Base-by-base conservation (phyloP, 2,329 filamentous ascomycete genomes). In the Arachnomyces sp. region DNA sequence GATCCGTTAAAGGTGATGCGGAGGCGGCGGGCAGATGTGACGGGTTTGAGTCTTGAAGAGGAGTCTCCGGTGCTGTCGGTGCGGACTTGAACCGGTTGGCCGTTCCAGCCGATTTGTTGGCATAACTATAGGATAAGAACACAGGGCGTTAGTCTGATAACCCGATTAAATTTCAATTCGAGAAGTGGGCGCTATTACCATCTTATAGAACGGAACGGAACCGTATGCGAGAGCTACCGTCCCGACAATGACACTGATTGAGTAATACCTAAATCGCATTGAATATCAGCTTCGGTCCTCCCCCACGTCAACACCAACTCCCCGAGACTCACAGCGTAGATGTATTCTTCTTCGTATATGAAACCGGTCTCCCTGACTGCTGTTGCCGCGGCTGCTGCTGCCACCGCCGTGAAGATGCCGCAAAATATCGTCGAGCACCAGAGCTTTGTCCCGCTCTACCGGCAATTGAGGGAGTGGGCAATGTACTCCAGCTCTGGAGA, bases 1-100 rank as follows among this genome's bases (percentile, higher is more conserved):
- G 87, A 93, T 35, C 89, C 86, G 58, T 88, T 92, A 75, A 98
- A 98, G 17, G 89, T 96, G 49, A 98, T 90, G 45, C 87, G 85
- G 55, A 98, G 83, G 39, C 92, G 85, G 52, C 85, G 85, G 44
- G 86, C 84, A 52, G 79, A 74, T 13, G 79, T 85, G 30, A 95
- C 82, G 12, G 92, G 92, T 34, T 80, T 75, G 33, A 98, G 77
- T 40, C 89, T 85, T 36, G 75, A 74, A 28, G 89, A 78, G 17
- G 85, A 77, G 61, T 93, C 84, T 46, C 69, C 71, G 43, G 73
- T 66, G 47, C 69, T 71, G 67, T 86, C 82, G 34, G 77, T 77
- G 14, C 82, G 77, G 11, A 87, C 87, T 59, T 88, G 86, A 48
- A 95, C 78, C 25, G 90, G 90, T 60, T 95, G 87, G 31, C 90